Evolutionary conservation across 2,329 filamentous ascomycete genomes (phyloP).

Genomic region (Coniochaeta prunicola): DNA sequence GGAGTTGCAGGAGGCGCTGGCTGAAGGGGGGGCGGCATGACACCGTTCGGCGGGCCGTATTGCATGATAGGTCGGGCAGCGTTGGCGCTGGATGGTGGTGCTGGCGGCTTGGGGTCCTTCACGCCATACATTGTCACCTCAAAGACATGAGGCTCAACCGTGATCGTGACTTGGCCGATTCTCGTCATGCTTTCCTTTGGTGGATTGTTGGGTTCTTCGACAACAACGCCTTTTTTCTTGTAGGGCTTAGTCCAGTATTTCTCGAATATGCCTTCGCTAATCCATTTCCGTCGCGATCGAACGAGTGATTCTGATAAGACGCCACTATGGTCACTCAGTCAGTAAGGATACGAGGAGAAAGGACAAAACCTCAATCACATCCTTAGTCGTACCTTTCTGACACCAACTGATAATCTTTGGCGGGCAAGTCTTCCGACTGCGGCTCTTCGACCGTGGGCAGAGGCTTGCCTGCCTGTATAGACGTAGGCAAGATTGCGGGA

Average conservation of each 20-base stretch:
- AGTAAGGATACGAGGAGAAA: constrained; percentile 2
- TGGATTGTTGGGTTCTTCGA: constrained; percentile 59
- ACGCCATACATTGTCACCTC: constrained; percentile 69
- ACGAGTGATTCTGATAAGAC: constrained; percentile 67
- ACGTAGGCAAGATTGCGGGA: constrained; percentile 48
- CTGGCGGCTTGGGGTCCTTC: constrained; percentile 52
- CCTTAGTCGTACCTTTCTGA: constrained; percentile 54
- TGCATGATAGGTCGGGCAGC: constrained; percentile 49
- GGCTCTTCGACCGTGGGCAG: constrained; percentile 63
- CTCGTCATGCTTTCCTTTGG: constrained; percentile 65
- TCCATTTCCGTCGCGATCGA: constrained; percentile 68
- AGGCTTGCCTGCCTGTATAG: constrained; percentile 57
- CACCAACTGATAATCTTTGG: constrained; percentile 64
- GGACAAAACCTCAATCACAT: constrained; percentile 1
- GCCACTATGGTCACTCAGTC: constrained; percentile 41
- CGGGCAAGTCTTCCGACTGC: constrained; percentile 56
- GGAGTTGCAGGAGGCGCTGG: constrained; percentile 22
- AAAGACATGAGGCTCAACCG: constrained; percentile 72
- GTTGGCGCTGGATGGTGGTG: constrained; percentile 25
- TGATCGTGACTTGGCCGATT: constrained; percentile 64
- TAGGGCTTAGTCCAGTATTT: constrained; percentile 71
- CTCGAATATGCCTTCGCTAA: constrained; percentile 64
- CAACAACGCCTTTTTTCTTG: constrained; percentile 58
- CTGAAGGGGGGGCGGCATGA: constrained; percentile 47
- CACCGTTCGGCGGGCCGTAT: constrained; percentile 57